Evolutionary conservation across 768 basidiomycete species (phyloP), one percentile per base, ranked within the genome.

Genomic region (Boletus coccyginus): DNA sequence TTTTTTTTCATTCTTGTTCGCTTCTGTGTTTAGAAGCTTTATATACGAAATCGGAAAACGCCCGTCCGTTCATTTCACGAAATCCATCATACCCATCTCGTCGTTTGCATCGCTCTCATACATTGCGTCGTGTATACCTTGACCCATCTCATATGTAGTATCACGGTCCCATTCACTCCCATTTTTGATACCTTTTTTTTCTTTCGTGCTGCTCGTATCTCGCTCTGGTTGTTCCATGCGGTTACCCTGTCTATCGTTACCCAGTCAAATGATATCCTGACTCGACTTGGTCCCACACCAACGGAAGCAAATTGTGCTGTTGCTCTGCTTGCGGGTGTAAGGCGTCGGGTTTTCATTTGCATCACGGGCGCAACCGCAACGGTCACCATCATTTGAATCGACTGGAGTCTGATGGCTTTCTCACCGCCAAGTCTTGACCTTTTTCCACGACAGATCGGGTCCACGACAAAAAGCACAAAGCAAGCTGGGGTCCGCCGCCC

Each of bases 201-300:
- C 58, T 21, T 21, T 21, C 21, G 21, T 21, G 36, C 42, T 58
- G 21, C 46, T 59, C 55, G 59, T n/a, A 46, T 27, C 56, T 46
- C 47, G 43, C 59, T 58, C 62, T 60, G 63, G 57, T 61, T 66
- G 66, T 68, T 61, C 59, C 66, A 71, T 73, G 59, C 70, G 70
- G 72, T 70, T 72, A 72, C 71, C 71, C 71, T 71, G 70, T 73
- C 73, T 59, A 71, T 57, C 50, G 59, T 73, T 70, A 70, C 70
- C 70, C 67, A 58, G 65, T 63, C 61, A 61, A 59, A 66, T 63
- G 70, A 73, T 71, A 73, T 71, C 65, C 71, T 55, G 57, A 55
- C 65, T 63, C 62, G 53, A 61, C 47, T 63, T 59, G 65, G 56
- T 60, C 59, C 59, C 43, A 61, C 50, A 44, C 46, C 36, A 60